phyloP scores from a whole-genome alignment of 73 alveolate species.

The Symbiodinium pilosum region DNA sequence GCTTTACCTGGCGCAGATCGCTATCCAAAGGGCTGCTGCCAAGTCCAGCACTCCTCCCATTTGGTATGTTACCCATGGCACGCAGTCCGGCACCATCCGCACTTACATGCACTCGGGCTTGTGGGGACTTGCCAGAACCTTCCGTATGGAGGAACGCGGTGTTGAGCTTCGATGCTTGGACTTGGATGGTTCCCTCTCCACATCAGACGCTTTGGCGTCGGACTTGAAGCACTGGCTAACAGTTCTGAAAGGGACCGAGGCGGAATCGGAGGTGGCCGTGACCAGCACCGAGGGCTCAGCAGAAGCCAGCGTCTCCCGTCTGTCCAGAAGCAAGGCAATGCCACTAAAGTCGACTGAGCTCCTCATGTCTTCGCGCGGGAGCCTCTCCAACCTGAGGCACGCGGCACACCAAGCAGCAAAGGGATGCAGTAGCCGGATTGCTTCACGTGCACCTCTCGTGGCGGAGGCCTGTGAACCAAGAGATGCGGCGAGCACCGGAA shows the following conservation, averaged over 20 bases:
- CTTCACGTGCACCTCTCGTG: too few relatives aligned
- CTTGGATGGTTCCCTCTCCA: conserved; percentile 17
- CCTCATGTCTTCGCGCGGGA: conserved; percentile 93
- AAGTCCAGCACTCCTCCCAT: conserved; percentile 37
- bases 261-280: background rate
- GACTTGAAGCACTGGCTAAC: conserved; percentile 54
- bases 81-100: conserved; percentile 34
- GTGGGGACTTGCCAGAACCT: conserved; percentile 91
- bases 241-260: conserved; percentile 51
- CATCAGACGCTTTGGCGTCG: conserved; percentile 16
- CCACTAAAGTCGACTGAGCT: conserved; percentile 76
- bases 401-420: background rate
- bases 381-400: conserved; percentile 34
- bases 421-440: too few relatives aligned
- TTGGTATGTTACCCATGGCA: conserved; percentile 90
- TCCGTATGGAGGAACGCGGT: conserved; percentile 91
- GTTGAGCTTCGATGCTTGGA: conserved; percentile 91
- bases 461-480: conserved; percentile 82
- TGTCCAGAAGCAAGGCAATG: conserved; percentile 45
- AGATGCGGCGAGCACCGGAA: conserved; percentile 48
- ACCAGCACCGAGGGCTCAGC: conserved; percentile 9
- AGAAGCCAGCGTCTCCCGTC: conserved; percentile 30
- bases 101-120: conserved; percentile 77
- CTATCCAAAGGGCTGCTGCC: conserved; percentile 58
- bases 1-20: conserved; percentile 42